A percentile compares a stretch with the other conserved stretches of the same genome.
Evolutionary conservation across 2,329 filamentous ascomycete genomes (phyloP).

Genomic region (Hawksworthiomyces lignivorus): DNA sequence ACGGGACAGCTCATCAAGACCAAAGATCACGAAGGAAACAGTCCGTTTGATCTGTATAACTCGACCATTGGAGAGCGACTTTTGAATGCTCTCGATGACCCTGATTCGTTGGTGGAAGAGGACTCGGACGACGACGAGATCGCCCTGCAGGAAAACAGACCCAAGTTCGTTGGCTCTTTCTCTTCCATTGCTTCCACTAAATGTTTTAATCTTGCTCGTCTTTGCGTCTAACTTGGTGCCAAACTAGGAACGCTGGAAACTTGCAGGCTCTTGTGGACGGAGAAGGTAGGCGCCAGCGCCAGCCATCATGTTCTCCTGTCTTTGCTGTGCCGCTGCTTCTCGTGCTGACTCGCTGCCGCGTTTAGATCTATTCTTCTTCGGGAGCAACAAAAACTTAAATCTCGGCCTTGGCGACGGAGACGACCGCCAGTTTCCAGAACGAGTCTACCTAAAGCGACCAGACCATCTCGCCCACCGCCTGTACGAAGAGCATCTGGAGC

Average conservation of each 20-base stretch:
- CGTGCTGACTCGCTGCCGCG: not conserved
- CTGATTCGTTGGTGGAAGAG: not conserved
- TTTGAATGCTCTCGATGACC: constrained; percentile 34
- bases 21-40: constrained; percentile 91
- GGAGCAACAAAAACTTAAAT: constrained; percentile 91
- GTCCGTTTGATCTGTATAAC: constrained; percentile 87
- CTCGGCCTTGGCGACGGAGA: constrained; percentile 93
- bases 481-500: constrained; percentile 57
- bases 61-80: constrained; percentile 75
- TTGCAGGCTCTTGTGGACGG: constrained; percentile 34
- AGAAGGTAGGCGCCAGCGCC: constrained; percentile 44
- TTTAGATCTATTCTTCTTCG: constrained; percentile 81
- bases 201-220: not conserved
- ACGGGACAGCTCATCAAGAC: constrained; percentile 79
- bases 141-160: not conserved
- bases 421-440: constrained; percentile 87
- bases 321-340: not conserved
- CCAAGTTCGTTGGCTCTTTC: not conserved
- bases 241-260: constrained; percentile 10
- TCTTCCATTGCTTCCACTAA: constrained; percentile 8
- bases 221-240: no score
- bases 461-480: constrained; percentile 69
- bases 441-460: constrained; percentile 67
- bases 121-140: constrained; percentile 7
- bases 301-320: not conserved